Base-by-base conservation (phyloP, 345 rosid species). In the Streptanthus diversifolius region DNA sequence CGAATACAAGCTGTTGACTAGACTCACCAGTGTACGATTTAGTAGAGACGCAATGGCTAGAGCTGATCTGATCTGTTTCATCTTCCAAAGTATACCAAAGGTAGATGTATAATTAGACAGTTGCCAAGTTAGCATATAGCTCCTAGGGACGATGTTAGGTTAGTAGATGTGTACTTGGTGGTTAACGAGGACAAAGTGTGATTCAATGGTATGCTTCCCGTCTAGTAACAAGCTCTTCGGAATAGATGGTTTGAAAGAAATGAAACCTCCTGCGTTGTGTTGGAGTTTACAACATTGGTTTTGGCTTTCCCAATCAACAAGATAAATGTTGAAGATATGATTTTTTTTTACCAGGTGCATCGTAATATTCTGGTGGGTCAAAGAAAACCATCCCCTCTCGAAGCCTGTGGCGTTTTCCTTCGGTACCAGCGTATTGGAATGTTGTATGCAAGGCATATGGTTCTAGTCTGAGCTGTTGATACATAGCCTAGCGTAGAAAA, bases 371-470 rank as follows among this genome's bases (percentile, higher is more conserved):
- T 9, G 93, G 90, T 36, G 91, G 92, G 79, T 95, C 98, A 81
- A 83, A 90, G 77, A 95, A 95, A 61, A 83, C 80, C 93, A 82
- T 91, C 72, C 80, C 97, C 65, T 95, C 99, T 63, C 99, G 87
- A 66, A 95, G 79, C 61, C 99, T 87, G 59, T 95, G 98, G 45
- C 99, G 93, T 85, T 91, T 91, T 68, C 99, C 99, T 63, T 90
- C 99, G 3, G 99, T 95, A 55, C 97, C 99, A 55, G 84, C 98
- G 83, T 87, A 95, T 63, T 95, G 99, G 79, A 90, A 95, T 15
- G 99, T 95, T 74, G 99, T 95, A 80, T 95, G 99, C 78, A 95
- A 71, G 8, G 98, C 98, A 60, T 90, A 95, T 48, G 99, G 96
- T 75, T 91, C 91, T 81, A 95, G 79, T 62, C 90, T 87, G 32